phyloP scores from a whole-genome alignment of 2,329 filamentous ascomycete species.

The Claviceps maximensis region DNA sequence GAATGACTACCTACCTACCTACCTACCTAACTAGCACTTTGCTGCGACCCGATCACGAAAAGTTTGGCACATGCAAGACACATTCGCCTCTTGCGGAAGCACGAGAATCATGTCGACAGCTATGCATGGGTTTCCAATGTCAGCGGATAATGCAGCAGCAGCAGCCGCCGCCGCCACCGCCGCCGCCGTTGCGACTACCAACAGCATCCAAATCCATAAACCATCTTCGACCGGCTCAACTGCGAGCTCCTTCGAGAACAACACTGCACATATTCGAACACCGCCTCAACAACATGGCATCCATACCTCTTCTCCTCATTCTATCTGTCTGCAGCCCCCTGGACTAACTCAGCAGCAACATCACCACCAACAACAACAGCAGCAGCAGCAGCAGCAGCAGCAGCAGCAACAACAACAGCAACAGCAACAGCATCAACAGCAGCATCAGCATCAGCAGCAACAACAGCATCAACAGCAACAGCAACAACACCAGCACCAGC shows the following conservation, averaged over 20 bases:
- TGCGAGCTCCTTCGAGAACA: slow-evolving; percentile 5
- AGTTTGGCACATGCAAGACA: background rate
- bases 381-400: slow-evolving; percentile 8
- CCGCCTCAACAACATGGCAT: slow-evolving; percentile 8
- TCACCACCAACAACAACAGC: slow-evolving; percentile 13
- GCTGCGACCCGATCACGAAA: background rate
- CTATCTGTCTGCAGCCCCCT: slow-evolving; percentile 9
- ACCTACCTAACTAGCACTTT: background rate
- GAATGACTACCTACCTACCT: background rate
- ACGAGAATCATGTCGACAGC: slow-evolving; percentile 1
- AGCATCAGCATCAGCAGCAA: slow-evolving; percentile 10
- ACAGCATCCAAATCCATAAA: background rate
- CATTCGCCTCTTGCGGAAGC: background rate
- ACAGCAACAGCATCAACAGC: slow-evolving; percentile 15
- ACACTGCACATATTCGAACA: slow-evolving; percentile 4
- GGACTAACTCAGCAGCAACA: slow-evolving; percentile 13
- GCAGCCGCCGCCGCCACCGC: background rate
- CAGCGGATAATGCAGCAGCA: slow-evolving; percentile 1
- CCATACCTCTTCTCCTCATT: slow-evolving; percentile 5
- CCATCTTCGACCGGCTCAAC: slow-evolving; percentile 3
- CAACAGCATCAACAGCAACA: slow-evolving; percentile 13
- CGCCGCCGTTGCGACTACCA: background rate
- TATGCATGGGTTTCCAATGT: slow-evolving; percentile 8
- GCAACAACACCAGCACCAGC: slow-evolving; percentile 10
- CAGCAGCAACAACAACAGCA: slow-evolving; percentile 10